These are phyloP conservation scores for Xylaria grammica DNA, from an alignment of 495 filamentous ascomycete species.

Conservation along the genomic window DNA sequence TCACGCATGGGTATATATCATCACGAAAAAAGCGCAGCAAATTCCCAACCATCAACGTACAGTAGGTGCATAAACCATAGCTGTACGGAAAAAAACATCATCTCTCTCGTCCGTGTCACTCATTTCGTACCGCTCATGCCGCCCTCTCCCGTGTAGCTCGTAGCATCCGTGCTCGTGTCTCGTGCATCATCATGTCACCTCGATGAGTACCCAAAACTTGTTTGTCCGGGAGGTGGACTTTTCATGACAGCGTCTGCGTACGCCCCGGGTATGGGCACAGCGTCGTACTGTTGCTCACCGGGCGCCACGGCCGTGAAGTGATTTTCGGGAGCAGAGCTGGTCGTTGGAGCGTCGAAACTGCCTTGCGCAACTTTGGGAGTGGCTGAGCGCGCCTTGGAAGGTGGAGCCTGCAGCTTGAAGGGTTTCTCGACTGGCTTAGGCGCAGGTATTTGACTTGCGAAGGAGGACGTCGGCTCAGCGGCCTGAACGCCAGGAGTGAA, in stretches of 20 bases:
- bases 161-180: neutral
- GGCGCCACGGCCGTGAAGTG: conserved; percentile 53
- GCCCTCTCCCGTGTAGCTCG: neutral
- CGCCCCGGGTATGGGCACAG: conserved; percentile 70
- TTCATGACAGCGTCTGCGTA: conserved; percentile 56
- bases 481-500: conserved; percentile 52
- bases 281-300: conserved; percentile 69
- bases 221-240: conserved; percentile 48
- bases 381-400: conserved; percentile 73
- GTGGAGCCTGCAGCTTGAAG: conserved; percentile 86
- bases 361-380: conserved; percentile 69
- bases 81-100: conserved; percentile 5
- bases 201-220: conserved; percentile 40
- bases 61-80: neutral
- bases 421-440: conserved; percentile 54
- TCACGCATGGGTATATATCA: conserved; percentile 24
- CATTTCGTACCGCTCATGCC: neutral
- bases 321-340: conserved; percentile 29
- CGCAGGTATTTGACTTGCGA: conserved; percentile 45
- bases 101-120: neutral
- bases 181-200: neutral
- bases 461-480: conserved; percentile 50
- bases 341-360: conserved; percentile 55
- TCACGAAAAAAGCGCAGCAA: conserved; percentile 6
- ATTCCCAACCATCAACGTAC: conserved; percentile 1